Evolutionary conservation across 805 yeast genomes (phyloP).

Genomic region (Saturnispora kantuleensis): DNA sequence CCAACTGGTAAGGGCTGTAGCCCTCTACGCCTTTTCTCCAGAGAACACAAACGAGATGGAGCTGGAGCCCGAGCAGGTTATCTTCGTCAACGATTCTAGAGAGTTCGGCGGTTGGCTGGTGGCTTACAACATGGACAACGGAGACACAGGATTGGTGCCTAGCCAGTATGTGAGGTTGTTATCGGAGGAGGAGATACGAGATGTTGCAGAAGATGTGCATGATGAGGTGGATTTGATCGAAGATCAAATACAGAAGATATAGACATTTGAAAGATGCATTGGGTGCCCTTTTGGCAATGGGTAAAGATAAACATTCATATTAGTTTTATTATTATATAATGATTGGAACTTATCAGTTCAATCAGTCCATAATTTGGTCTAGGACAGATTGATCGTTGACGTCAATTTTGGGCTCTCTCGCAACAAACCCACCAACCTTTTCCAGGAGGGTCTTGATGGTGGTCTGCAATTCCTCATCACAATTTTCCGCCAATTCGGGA

Average conservation of each 20-base stretch:
- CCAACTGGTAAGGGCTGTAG: slow-evolving; percentile 47
- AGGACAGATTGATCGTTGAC: slow-evolving; percentile 4
- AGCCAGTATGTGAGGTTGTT: slow-evolving; percentile 73
- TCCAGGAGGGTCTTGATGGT: slow-evolving; percentile 43
- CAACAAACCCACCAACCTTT: slow-evolving; percentile 48
- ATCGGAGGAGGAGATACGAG: slow-evolving; percentile 20
- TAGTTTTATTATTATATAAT: no score
- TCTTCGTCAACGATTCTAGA: slow-evolving; percentile 62
- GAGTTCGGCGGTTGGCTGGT: slow-evolving; percentile 75
- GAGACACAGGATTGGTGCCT: slow-evolving; percentile 87
- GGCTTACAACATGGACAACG: slow-evolving; percentile 67
- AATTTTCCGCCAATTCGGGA: slow-evolving; percentile 28
- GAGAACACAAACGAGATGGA: slow-evolving; percentile 90
- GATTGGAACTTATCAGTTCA: no score
- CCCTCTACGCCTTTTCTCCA: slow-evolving; percentile 81
- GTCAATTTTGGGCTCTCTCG: slow-evolving; percentile 6
- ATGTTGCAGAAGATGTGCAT: slow-evolving; percentile 19
- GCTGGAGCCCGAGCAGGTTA: slow-evolving; percentile 67
- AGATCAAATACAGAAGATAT: no score
- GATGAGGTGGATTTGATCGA: not conserved
- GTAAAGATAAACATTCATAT: no score
- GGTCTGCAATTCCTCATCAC: slow-evolving; percentile 48
- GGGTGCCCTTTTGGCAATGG: no score
- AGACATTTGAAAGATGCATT: not conserved
- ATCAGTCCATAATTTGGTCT: slow-evolving; percentile 1